A percentile compares a stretch with the other conserved stretches of the same genome.
Evolutionary conservation across 495 filamentous ascomycete species (phyloP).

Genomic region (Lasiosphaeria miniovina): DNA sequence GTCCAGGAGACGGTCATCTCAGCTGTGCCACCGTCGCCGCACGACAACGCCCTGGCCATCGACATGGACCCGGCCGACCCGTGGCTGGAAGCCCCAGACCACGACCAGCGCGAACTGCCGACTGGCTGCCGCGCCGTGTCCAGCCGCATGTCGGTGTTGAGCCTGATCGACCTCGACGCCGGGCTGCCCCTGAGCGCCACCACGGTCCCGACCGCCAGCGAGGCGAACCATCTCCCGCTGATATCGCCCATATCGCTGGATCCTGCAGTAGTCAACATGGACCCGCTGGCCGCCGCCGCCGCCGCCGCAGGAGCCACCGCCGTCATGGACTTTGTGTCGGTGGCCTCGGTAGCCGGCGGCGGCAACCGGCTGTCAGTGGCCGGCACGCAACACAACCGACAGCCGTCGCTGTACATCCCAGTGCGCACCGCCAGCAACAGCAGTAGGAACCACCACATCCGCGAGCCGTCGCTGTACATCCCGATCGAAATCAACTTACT

Average conservation of each 20-base stretch:
- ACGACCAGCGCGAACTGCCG: too few relatives aligned
- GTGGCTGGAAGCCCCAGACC: slow-evolving; percentile 1
- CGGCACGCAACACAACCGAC: neutral
- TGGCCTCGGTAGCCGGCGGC: neutral
- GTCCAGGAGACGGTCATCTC: neutral
- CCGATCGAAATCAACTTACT: neutral
- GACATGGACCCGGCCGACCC: neutral
- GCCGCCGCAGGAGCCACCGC: neutral
- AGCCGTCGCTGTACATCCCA: neutral
- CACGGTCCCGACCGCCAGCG: neutral
- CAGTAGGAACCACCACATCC: neutral
- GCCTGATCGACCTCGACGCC: slow-evolving; percentile 2
- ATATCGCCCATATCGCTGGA: neutral
- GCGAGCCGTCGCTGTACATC: slow-evolving; percentile 7
- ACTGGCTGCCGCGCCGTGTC: neutral
- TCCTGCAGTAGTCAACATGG: neutral
- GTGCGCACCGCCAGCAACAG: neutral
- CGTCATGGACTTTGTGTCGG: neutral
- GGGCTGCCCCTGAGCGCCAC: neutral
- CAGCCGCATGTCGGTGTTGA: slow-evolving; percentile 4
- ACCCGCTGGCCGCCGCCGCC: neutral
- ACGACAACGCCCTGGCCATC: neutral
- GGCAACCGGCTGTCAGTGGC: too few relatives aligned
- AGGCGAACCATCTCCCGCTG: neutral
- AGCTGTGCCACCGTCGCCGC: neutral